Conservation (phyloP, 208 protist genomes). For the Crithidia bombi region DNA sequence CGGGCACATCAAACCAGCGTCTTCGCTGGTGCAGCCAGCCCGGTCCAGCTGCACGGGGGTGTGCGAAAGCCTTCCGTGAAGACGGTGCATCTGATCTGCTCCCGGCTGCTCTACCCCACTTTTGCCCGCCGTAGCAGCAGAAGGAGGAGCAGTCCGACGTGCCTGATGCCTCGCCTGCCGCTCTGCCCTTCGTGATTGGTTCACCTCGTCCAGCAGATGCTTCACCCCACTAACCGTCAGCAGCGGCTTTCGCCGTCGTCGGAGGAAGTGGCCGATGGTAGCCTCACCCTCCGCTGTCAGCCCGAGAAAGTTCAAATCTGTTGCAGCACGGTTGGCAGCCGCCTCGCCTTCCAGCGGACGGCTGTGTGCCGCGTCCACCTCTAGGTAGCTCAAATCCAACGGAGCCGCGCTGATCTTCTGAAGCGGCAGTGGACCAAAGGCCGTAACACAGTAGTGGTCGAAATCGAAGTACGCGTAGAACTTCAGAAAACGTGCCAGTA, state of each 20-base stretch:
- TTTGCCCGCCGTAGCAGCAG: not conserved
- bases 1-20: slow-evolving; percentile 54
- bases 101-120: not conserved
- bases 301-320: slow-evolving; percentile 54
- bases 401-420: slow-evolving; percentile 49
- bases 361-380: slow-evolving; percentile 54
- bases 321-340: slow-evolving; percentile 15
- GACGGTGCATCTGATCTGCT: not conserved
- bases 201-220: slow-evolving; percentile 68
- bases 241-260: slow-evolving; percentile 62
- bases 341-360: slow-evolving; percentile 3
- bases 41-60: slow-evolving; percentile 39
- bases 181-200: slow-evolving; percentile 41
- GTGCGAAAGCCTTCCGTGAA: too few species aligned
- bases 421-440: slow-evolving; percentile 79
- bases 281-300: slow-evolving; percentile 72
- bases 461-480: slow-evolving; percentile 87
- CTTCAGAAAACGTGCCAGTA: slow-evolving; percentile 81
- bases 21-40: slow-evolving; percentile 36
- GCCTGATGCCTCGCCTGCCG: slow-evolving; percentile 32
- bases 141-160: not conserved
- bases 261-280: slow-evolving; percentile 61
- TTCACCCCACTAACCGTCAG: slow-evolving; percentile 78
- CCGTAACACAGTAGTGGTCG: slow-evolving; percentile 76
- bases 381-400: slow-evolving; percentile 64